phyloP scores from a whole-genome alignment of 164 flowering plant species.

The Aristolochia fimbriata region DNA sequence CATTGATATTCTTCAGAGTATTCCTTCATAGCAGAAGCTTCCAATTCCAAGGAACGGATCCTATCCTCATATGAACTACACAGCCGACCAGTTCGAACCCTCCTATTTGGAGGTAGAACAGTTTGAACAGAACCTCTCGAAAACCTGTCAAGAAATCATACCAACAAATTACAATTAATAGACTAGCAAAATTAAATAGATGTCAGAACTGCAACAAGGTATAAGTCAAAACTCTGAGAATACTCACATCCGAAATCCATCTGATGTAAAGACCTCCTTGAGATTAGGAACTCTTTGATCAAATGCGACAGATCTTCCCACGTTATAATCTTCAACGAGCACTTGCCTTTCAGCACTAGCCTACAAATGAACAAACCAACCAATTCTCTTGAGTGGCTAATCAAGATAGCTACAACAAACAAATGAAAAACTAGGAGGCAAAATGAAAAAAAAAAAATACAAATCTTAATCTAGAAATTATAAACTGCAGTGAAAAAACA shows the following conservation, averaged over 20 bases:
- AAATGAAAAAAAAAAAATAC: too few species aligned
- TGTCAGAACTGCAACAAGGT: too few species aligned
- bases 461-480: too few species aligned
- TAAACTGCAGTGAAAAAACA: too few species aligned
- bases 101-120: conserved; percentile 66
- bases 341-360: conserved; percentile 85
- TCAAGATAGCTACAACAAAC: neutral
- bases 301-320: conserved; percentile 75
- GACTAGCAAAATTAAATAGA: neutral
- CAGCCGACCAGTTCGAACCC: conserved; percentile 54
- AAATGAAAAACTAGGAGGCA: too few species aligned
- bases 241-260: conserved; percentile 79
- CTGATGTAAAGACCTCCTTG: conserved; percentile 78
- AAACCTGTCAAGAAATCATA: conserved; percentile 42
- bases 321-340: conserved; percentile 74
- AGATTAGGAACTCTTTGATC: conserved; percentile 56
- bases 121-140: conserved; percentile 84
- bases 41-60: conserved; percentile 39
- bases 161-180: neutral
- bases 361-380: conserved; percentile 22
- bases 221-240: too few species aligned
- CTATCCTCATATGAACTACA: conserved; percentile 67
- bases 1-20: conserved; percentile 18
- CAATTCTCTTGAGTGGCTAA: neutral
- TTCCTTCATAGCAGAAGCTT: conserved; percentile 25